Conservation (phyloP, 805 yeast species). For the Hermanozyma aechmeae region DNA sequence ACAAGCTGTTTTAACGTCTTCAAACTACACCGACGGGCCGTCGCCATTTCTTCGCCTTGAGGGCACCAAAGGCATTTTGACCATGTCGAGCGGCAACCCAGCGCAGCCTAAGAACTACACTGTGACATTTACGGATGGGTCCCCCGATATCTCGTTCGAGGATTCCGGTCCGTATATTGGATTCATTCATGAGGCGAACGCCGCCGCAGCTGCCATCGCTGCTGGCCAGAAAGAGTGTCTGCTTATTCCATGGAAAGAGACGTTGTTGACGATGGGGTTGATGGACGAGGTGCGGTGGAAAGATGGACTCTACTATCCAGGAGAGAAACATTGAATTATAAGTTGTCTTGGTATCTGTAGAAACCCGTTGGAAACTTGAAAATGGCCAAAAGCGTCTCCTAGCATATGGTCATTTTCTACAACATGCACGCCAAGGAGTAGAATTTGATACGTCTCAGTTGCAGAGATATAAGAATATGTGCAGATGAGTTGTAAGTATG, state of each 20-base stretch:
- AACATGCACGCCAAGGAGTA: no score
- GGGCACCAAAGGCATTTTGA: constrained; percentile 23
- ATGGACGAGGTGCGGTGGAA: constrained; percentile 40
- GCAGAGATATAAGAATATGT: no score
- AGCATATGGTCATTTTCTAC: no score
- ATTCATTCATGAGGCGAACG: constrained; percentile 48
- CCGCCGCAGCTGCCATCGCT: constrained; percentile 36
- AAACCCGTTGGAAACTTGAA: no score
- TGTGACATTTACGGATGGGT: constrained; percentile 20
- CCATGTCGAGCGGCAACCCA: constrained; percentile 22
- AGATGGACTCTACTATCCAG: constrained; percentile 36
- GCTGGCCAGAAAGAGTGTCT: constrained; percentile 28
- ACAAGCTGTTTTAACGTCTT: constrained; percentile 26
- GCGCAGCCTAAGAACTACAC: constrained; percentile 23
- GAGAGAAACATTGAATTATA: no score
- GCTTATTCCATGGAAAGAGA: constrained; percentile 35
- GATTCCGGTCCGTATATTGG: constrained; percentile 36
- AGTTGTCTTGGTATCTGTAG: no score
- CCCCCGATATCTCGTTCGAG: constrained; percentile 15
- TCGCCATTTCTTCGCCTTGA: constrained; percentile 23
- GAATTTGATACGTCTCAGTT: no score
- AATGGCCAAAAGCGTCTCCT: no score
- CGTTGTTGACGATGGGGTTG: constrained; percentile 35
- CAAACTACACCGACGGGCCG: constrained; percentile 18
- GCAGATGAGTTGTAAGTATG: no score